phyloP scores from a whole-genome alignment of 176 grass and related monocot genomes.

The Melocanna baccifera region DNA sequence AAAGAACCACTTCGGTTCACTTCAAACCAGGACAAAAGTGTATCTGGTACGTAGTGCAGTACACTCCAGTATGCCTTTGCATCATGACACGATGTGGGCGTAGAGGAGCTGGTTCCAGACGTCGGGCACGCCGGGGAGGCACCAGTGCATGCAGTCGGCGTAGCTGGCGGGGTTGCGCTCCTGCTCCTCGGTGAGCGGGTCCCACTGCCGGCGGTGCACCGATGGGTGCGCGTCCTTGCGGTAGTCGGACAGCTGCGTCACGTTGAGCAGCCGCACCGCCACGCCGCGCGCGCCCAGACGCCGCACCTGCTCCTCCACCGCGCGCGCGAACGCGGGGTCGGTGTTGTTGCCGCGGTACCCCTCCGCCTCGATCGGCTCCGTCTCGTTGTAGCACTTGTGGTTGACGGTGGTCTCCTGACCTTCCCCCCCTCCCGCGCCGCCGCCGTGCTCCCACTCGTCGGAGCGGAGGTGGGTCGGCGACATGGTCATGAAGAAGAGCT shows the following conservation, averaged over 20 bases:
- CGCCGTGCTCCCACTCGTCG: conserved; percentile 31
- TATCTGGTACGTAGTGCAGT: background rate
- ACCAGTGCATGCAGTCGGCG: conserved; percentile 98
- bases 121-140: conserved; percentile 88
- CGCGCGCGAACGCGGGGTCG: conserved; percentile 47
- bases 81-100: conserved; percentile 44
- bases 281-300: conserved; percentile 47
- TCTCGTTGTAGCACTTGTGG: conserved; percentile 64
- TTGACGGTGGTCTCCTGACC: background rate
- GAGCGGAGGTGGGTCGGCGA: conserved; percentile 62
- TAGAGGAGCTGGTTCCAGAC: conserved; percentile 78
- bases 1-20: background rate
- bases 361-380: conserved; percentile 48
- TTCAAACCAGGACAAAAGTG: background rate
- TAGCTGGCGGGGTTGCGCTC: conserved; percentile 44
- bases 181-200: conserved; percentile 48
- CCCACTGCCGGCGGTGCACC: conserved; percentile 69
- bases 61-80: too few relatives aligned
- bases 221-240: conserved; percentile 87
- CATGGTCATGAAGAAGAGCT: conserved; percentile 80
- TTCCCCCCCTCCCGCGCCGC: conserved; percentile 19
- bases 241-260: conserved; percentile 69
- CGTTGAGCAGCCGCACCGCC: conserved; percentile 58
- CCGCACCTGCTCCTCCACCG: conserved; percentile 41
- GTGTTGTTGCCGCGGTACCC: conserved; percentile 35